Base-by-base conservation (phyloP, 2,329 filamentous ascomycete species). In the Ophiostoma ips region DNA sequence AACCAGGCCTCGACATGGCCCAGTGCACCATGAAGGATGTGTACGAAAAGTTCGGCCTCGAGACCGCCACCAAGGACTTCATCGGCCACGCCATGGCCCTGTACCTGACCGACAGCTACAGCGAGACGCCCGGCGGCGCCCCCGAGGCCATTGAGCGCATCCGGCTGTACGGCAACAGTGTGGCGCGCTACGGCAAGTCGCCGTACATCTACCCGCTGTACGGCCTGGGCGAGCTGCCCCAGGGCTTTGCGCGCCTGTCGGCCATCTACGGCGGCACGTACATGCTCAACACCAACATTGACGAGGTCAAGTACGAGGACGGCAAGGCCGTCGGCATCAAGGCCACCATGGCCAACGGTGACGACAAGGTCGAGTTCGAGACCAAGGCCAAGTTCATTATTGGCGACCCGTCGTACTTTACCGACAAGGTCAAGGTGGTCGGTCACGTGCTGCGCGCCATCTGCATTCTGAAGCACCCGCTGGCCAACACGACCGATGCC, bases 121-220 rank as follows among this genome's bases (percentile, higher is more conserved):
- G 94, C 62, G 79, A 75, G 57, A 67, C 75, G 56, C 70, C 74
- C 46, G 89, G 89, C 57, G 72, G 73, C 62, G 87, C 89, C 41
- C 81, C 84, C 59, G 88, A 95, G 64, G 81, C 86, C 51, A 85
- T 98, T 60, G 80, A 90, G 68, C 87, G 90, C 60, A 95, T 98
- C 66, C 81, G 87, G 58, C 77, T 98, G 44, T 98, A 98, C 68
- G 94, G 90, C 59, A 95, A 95, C 77, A 95, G 89, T 30, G 94
- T 98, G 69, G 87, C 89, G 48, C 81, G 90, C 56, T 96, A 96
- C 69, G 92, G 92, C 69, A 96, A 95, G 71, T 96, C 89, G 12
- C 94, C 92, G 43, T 98, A 96, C 74, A 96, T 98, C 72, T 98
- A 98, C 75, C 94, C 92, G 46, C 81, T 96, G 31, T 98, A 98